Conservation (phyloP, 2,329 filamentous ascomycete genomes). For the Talaromyces sp. region DNA sequence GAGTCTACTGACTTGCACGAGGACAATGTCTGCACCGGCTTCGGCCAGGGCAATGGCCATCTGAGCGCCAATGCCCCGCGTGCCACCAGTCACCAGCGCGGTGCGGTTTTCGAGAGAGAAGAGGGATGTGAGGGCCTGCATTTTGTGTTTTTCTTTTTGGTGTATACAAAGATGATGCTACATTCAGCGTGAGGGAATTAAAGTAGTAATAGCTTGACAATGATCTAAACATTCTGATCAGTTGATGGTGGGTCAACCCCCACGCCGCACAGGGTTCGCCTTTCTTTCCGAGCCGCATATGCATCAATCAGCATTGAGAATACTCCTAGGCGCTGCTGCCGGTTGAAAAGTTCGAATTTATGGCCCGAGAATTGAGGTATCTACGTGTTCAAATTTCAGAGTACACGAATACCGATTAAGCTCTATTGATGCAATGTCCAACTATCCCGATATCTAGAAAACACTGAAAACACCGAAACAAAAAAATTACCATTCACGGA, state of each 20-base stretch:
- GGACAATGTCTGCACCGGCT: conserved; percentile 42
- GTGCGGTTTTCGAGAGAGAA: conserved; percentile 13
- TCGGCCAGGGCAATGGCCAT: conserved; percentile 46
- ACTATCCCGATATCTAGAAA: not conserved
- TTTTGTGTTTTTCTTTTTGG: not conserved
- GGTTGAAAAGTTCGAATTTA: not conserved
- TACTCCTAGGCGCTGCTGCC: not conserved
- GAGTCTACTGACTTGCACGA: conserved; percentile 29
- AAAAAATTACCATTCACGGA: conserved; percentile 59
- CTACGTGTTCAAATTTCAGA: not conserved
- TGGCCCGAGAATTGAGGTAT: not conserved
- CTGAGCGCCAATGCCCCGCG: conserved; percentile 42
- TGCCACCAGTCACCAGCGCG: conserved; percentile 37
- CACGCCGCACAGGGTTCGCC: conserved; percentile 3
- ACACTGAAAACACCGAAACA: not conserved
- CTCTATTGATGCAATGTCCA: not conserved
- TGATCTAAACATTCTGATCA: not conserved
- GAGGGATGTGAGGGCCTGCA: conserved; percentile 5
- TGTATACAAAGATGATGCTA: not conserved
- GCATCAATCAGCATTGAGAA: not conserved
- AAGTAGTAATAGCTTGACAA: not conserved
- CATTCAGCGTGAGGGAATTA: not conserved
- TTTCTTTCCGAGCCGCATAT: conserved; percentile 7
- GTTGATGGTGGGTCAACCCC: not conserved
- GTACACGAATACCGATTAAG: not conserved